These are phyloP conservation scores for Vigna angularis DNA, from an alignment of 306 rosid genomes.

Conservation along the genomic window DNA sequence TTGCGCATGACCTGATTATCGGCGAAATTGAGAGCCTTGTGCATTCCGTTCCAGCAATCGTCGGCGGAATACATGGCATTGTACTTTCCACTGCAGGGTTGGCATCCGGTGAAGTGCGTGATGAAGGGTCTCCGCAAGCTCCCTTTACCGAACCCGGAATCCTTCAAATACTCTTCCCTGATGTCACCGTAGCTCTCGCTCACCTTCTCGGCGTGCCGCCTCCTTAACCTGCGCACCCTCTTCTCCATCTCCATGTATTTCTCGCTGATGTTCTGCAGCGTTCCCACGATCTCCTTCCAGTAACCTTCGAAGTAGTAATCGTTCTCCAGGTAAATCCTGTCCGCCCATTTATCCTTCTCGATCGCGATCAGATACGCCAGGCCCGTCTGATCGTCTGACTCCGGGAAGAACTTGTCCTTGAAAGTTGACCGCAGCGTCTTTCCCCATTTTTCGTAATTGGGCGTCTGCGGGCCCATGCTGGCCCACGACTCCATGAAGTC, in stretches of 20 bases:
- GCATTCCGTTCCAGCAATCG: conserved; percentile 83
- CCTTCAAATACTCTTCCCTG: conserved; percentile 59
- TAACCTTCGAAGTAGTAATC: conserved; percentile 82
- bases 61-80: conserved; percentile 62
- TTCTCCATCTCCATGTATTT: conserved; percentile 57
- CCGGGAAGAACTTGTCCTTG: conserved; percentile 77
- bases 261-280: conserved; percentile 46
- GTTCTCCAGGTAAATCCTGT: conserved; percentile 70
- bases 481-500: conserved; percentile 83
- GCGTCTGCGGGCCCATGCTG: conserved; percentile 85
- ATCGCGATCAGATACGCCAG: conserved; percentile 76
- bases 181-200: conserved; percentile 62
- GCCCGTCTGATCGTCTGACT: conserved; percentile 93
- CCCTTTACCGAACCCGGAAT: conserved; percentile 55
- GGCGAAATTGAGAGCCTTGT: conserved; percentile 71
- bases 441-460: conserved; percentile 78
- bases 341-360: conserved; percentile 68
- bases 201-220: conserved; percentile 81
- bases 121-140: conserved; percentile 80
- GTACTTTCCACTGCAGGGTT: conserved; percentile 87
- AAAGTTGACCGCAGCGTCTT: conserved; percentile 56
- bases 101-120: conserved; percentile 92
- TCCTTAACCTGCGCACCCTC: conserved; percentile 51
- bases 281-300: conserved; percentile 70
- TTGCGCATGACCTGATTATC: conserved; percentile 84